These are phyloP conservation scores for Lathyrus aphaca DNA, from an alignment of 306 rosid species.

Conservation along the genomic window DNA sequence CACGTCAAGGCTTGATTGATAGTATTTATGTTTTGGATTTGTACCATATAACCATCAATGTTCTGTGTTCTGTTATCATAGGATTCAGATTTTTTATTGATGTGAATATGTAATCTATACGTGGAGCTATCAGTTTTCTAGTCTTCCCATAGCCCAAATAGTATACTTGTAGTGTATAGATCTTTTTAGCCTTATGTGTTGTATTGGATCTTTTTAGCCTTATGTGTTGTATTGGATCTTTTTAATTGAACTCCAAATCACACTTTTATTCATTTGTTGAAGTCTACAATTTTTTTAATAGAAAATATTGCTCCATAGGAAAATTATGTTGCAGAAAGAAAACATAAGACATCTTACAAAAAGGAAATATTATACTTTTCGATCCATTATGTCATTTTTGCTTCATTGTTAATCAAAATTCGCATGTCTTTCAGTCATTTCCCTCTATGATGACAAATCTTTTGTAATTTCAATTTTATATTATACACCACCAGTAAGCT, in stretches of 20 bases:
- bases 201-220: slow-evolving; percentile 18
- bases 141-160: background rate
- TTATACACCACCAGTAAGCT: background rate
- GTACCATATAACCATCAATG: background rate
- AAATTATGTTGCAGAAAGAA: background rate
- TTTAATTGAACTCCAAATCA: slow-evolving; percentile 11
- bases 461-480: slow-evolving; percentile 26
- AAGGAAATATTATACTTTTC: background rate
- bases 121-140: background rate
- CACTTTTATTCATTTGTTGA: slow-evolving; percentile 19
- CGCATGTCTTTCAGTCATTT: background rate
- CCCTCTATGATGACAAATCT: slow-evolving; percentile 6
- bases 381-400: background rate
- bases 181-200: slow-evolving; percentile 1
- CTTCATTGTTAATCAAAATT: slow-evolving; percentile 18
- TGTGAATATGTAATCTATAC: background rate
- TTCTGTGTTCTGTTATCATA: slow-evolving; percentile 24
- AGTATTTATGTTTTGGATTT: background rate
- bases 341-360: slow-evolving; percentile 1
- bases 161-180: background rate
- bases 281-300: background rate
- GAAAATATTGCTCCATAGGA: background rate
- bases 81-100: background rate
- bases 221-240: slow-evolving; percentile 14
- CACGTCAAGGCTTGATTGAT: slow-evolving; percentile 1